These are phyloP conservation scores for Trichoderma sp. DNA, from an alignment of 2,329 filamentous ascomycete genomes.

Conservation along the genomic window DNA sequence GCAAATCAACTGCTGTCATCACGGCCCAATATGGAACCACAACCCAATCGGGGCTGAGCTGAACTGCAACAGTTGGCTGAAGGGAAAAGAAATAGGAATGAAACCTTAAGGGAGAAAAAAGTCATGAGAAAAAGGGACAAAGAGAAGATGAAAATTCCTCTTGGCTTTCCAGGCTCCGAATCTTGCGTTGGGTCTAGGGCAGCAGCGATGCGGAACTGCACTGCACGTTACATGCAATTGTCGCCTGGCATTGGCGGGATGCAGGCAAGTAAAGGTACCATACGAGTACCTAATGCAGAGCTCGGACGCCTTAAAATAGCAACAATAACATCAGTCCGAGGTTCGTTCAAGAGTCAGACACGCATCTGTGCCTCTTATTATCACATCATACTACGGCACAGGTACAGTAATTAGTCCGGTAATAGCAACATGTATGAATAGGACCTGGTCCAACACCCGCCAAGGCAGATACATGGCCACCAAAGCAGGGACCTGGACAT, in stretches of 20 bases:
- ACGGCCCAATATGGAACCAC: slow-evolving; percentile 7
- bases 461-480: not conserved
- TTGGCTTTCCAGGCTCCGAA: not conserved
- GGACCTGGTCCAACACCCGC: not conserved
- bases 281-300: not conserved
- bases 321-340: not conserved
- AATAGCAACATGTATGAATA: not conserved
- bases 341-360: not conserved
- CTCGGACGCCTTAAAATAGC: slow-evolving; percentile 11
- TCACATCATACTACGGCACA: not conserved
- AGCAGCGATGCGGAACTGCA: not conserved
- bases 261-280: not conserved
- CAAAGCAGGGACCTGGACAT: not conserved
- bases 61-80: not conserved
- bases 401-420: not conserved
- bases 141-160: not conserved
- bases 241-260: not conserved
- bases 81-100: not conserved
- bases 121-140: not conserved
- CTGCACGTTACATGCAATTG: not conserved
- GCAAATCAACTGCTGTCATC: not conserved
- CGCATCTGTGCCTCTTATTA: not conserved
- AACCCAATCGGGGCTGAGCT: not conserved
- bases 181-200: not conserved
- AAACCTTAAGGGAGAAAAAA: not conserved